Evolutionary conservation across 495 filamentous ascomycete species (phyloP), one percentile per base, ranked within the genome.

Genomic region (Penicillium goetzii): DNA sequence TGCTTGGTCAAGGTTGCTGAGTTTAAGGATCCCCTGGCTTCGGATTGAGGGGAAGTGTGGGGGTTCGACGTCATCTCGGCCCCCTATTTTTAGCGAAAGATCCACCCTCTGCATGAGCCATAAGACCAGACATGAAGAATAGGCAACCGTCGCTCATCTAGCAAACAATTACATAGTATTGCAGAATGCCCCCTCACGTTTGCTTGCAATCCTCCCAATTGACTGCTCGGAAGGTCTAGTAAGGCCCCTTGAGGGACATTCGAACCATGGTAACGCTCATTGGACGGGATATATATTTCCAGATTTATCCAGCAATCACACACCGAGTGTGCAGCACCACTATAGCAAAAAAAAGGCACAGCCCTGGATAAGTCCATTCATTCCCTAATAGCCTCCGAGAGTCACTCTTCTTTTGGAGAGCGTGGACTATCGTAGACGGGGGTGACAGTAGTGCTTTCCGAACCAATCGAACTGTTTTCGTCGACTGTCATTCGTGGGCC

Each of bases 401-500:
- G 25, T 47, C 21, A 47, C 1, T 47, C 3, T 23, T 47, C n/a
- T 10, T 47, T 47, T 4, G 43, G 9, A 0, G 9, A 4, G 9
- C 4, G 43, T 12, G 43, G 25, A 5, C 4, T 25, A 5, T 25
- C 10, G 19, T 14, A 12, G 19, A 32, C 32, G 14, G 32, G 3
- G 7, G 38, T 4, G 1, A 19, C 6, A n/a, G 40, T n/a, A 10
- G 26, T 56, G 40, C 38, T 66, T 2, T 62, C 53, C 9, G 62
- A 63, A 25, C 15, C 34, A 10, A 25, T 30, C 0, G 61, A 61
- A 3, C 56, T 8, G 62, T 64, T 17, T 30, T 59, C 63, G 61
- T 88, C 81, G 26, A 90, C 74, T 52, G 90, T 92, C 67, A 90
- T 85, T 65, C 86, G 85, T 0, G 90, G 90, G 1, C 90, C 90